Base-by-base conservation (phyloP, 768 basidiomycete genomes). In the Suillus placidus region DNA sequence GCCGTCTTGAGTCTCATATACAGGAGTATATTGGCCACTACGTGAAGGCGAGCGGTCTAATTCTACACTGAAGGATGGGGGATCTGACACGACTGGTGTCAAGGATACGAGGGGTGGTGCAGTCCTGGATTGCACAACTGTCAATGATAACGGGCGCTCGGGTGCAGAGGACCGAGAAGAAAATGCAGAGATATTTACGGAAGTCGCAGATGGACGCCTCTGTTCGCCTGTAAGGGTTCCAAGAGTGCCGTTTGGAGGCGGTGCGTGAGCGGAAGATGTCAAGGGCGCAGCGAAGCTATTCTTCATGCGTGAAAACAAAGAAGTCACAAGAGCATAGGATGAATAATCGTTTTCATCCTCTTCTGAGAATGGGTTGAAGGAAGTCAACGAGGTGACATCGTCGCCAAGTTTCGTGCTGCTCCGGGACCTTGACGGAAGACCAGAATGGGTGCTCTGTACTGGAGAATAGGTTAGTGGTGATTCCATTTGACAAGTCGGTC, bases 321-420 rank as follows among this genome's bases (percentile, higher is more conserved):
- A 92, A 0, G 92, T 88, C 65, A 95, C 90, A 63, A 95, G 82
- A 8, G 92, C 89, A 74, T 93, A 94, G 18, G 92, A 94, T 9
- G 92, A 90, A 71, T 92, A 90, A 69, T 94, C 93, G 73, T 93
- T 87, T 77, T 95, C 94, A 73, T 95, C 93, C 74, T 95, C 94
- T 73, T 94, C 92, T n/a, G 91, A 88, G 80, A 94, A 95, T 7
- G 93, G 93, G 74, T 95, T 95, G 83, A 91, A 94, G 60, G 92
- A 92, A 35, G 94, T 95, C 64, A 95, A 79, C 72, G 88, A 87
- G 54, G 85, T 84, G 52, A 89, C 83, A 81, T 92, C 92, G 60
- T 89, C 81, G 23, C 67, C 75, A 10, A 80, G 75, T 71, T 84
- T 88, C 38, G 84, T 83, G 75, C 83, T 88, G 76, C 86, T 88